Percentiles rank a stretch among this genome's conserved stretches.
These are phyloP conservation scores for Calonectria ilicicola DNA, from an alignment of 2,329 filamentous ascomycete genomes.

Conservation along the genomic window DNA sequence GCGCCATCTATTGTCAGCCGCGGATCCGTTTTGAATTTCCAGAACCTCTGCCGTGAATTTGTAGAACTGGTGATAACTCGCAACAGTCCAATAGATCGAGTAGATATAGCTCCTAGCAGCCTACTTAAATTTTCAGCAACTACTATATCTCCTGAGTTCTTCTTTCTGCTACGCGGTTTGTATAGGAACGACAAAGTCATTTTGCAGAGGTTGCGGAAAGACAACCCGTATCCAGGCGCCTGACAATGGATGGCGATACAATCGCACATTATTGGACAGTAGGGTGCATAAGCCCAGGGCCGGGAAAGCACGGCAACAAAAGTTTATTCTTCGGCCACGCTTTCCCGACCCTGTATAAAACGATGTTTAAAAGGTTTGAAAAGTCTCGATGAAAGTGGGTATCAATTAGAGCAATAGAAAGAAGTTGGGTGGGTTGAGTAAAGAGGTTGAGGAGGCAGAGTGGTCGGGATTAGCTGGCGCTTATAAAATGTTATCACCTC, in stretches of 20 bases:
- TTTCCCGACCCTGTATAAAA: too few relatives aligned
- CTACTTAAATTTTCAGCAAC: background rate
- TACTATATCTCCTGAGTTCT: background rate
- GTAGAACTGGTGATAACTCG: background rate
- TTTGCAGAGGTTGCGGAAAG: background rate
- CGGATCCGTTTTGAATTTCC: background rate
- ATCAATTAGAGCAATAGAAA: too few relatives aligned
- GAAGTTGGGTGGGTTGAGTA: too few relatives aligned
- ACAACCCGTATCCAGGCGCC: background rate
- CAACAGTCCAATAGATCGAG: background rate
- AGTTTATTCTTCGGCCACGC: too few relatives aligned
- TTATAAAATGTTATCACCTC: background rate
- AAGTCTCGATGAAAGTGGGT: too few relatives aligned
- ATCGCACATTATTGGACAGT: background rate
- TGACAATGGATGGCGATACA: too few relatives aligned
- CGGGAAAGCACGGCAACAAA: too few relatives aligned
- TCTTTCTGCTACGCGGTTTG: background rate
- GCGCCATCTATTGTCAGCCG: background rate
- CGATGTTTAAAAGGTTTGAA: too few relatives aligned
- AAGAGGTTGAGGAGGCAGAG: background rate
- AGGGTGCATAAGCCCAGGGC: background rate
- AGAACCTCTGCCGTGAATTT: background rate
- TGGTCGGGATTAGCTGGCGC: background rate
- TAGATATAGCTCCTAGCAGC: background rate
- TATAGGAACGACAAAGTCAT: background rate